A percentile compares a stretch with the other conserved stretches of the same genome.
phyloP scores from a whole-genome alignment of 768 basidiomycete genomes.

The Ramaria sp. region DNA sequence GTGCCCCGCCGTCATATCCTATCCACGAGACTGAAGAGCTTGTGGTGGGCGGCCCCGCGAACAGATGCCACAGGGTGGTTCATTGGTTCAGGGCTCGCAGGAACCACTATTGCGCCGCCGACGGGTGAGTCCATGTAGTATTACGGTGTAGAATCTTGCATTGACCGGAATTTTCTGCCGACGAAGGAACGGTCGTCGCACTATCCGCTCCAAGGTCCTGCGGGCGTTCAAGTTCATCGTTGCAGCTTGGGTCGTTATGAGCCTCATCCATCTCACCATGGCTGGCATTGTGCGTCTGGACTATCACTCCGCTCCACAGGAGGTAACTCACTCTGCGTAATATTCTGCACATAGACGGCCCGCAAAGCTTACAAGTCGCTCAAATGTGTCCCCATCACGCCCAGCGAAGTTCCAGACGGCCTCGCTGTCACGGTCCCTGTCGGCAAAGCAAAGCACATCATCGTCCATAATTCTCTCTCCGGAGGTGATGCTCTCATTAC shows the following conservation, averaged over 20 bases:
- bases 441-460: not conserved
- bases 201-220: not conserved
- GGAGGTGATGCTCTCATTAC: not conserved
- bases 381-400: not conserved
- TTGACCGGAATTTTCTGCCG: not conserved
- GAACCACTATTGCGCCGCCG: not conserved
- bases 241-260: not conserved
- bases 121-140: not conserved
- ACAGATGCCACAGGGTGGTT: not conserved
- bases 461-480: not conserved
- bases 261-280: not conserved
- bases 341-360: not conserved
- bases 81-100: not conserved
- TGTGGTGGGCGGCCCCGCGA: not conserved
- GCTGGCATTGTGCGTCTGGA: not conserved
- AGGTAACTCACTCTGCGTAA: not conserved
- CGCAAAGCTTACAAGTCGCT: not conserved
- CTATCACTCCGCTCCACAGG: not conserved
- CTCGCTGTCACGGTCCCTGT: not conserved
- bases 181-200: not conserved
- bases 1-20: not conserved
- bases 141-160: not conserved
- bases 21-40: not conserved
- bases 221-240: not conserved
- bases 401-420: not conserved